A percentile compares a stretch with the other conserved stretches of the same genome.
Evolutionary conservation across 2,329 filamentous ascomycete genomes (phyloP).

Genomic region (Fusarium chuoi): DNA sequence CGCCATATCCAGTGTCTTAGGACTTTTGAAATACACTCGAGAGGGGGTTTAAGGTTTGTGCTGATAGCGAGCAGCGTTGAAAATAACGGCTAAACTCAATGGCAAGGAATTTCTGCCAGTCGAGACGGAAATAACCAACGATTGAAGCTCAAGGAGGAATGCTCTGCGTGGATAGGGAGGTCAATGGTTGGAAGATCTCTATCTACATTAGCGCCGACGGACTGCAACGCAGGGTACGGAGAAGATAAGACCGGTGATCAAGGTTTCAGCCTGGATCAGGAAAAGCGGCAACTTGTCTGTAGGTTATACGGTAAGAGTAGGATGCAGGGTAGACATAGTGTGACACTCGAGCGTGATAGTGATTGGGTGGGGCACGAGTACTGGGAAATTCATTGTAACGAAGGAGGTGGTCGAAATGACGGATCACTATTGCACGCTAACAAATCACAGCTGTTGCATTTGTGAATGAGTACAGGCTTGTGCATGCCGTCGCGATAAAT

Average conservation of each 20-base stretch:
- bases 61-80: too few relatives aligned
- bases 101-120: fast-evolving
- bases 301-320: neutral
- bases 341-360: neutral
- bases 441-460: fast-evolving
- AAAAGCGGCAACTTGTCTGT: neutral
- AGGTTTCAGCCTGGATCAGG: fast-evolving
- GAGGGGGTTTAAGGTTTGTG: fast-evolving
- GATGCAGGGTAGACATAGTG: neutral
- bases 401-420: fast-evolving
- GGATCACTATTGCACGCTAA: fast-evolving
- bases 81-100: neutral
- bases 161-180: fast-evolving
- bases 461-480: fast-evolving
- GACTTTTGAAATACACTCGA: neutral
- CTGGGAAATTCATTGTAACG: neutral
- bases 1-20: fast-evolving
- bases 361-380: neutral
- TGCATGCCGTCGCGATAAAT: neutral
- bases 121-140: neutral
- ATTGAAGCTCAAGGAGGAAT: neutral
- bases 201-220: neutral
- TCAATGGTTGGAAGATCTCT: fast-evolving
- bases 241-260: too few relatives aligned
- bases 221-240: fast-evolving